Base-by-base conservation (phyloP, 192 early-diverging fungal species). In the Diversispora epigaea region DNA sequence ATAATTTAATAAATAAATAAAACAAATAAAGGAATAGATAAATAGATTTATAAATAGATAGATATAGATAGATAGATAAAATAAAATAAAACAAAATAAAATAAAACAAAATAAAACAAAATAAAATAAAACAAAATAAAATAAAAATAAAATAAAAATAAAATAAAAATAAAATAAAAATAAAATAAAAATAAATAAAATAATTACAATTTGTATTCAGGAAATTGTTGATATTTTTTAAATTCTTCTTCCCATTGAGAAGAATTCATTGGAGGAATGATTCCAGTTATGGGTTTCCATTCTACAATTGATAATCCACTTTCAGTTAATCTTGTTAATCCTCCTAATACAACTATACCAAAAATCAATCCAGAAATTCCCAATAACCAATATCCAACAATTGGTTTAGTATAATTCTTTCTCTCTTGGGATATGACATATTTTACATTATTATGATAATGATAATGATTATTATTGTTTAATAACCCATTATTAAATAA, bases 211-310 rank as follows among this genome's bases (percentile, higher is more conserved):
- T 95, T 95, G 82, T 96, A 99, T 84, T 99, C 97, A 39, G 97
- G 97, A 72, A 92, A 97, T 85, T 93, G 91, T 80, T 99, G 97
- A 88, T 99, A 99, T 84, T 98, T 99, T 80, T 92, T 90, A 88
- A 97, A 97, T 86, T 99, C 97, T 56, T 85, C 88, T 65, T 90
- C 84, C 97, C 97, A 99, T 68, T 95, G 93, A 25, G 83, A 80
- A 62, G 95, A 86, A 47, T 89, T 91, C 44, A 89, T 80, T 6
- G 97, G 97, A 64, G 93, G 94, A 78, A 91, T 91, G 86, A 96
- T 94, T 8, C 97, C 97, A 44, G 89, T 91, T 77, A 99, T 96
- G 61, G 95, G 80, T 45, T 95, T 95, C 97, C 97, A 99, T 78
- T 99, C 97, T 47, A 91, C 90, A 75, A 99, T 99, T 47, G 95